Percentiles rank a stretch among this genome's conserved stretches.
Evolutionary conservation across 805 yeast species (phyloP).

Genomic region (Candida tammaniensis): DNA sequence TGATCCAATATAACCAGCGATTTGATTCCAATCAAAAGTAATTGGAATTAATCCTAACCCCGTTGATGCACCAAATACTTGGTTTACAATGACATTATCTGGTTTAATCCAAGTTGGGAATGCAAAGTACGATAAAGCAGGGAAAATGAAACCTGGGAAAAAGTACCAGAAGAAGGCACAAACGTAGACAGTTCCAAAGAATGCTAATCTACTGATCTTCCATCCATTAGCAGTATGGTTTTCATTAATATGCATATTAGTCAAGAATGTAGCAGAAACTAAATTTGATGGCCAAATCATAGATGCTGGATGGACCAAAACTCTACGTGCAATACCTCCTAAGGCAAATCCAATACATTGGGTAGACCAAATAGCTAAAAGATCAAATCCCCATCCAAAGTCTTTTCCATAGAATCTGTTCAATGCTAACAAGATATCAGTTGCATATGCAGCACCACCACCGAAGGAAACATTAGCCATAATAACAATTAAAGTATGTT

Average conservation of each 20-base stretch:
- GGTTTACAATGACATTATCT: slow-evolving; percentile 58
- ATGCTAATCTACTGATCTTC: slow-evolving; percentile 14
- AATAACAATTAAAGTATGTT: slow-evolving; percentile 22
- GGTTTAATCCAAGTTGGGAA: slow-evolving; percentile 69
- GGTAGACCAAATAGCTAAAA: slow-evolving; percentile 38
- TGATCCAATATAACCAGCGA: slow-evolving; percentile 54
- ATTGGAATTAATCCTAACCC: slow-evolving; percentile 68
- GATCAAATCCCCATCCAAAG: slow-evolving; percentile 27
- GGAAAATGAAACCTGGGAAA: slow-evolving; percentile 60
- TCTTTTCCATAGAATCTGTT: slow-evolving; percentile 43
- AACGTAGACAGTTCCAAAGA: slow-evolving; percentile 11
- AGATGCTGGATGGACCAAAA: slow-evolving; percentile 61
- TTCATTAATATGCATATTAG: slow-evolving; percentile 38
- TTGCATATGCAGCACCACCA: slow-evolving; percentile 41
- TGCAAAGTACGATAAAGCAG: slow-evolving; percentile 57
- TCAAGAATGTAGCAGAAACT: slow-evolving; percentile 47
- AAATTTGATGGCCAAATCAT: slow-evolving; percentile 71
- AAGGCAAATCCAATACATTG: slow-evolving; percentile 67
- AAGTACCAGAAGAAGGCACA: slow-evolving; percentile 51
- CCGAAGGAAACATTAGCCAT: slow-evolving; percentile 17
- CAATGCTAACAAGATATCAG: slow-evolving; percentile 54
- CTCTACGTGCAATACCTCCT: slow-evolving; percentile 60
- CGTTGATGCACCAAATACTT: slow-evolving; percentile 57
- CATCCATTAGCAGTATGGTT: slow-evolving; percentile 49
- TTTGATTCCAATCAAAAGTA: slow-evolving; percentile 39